Percentiles rank a stretch among this genome's conserved stretches.
phyloP scores from a whole-genome alignment of 2,329 filamentous ascomycete species.

The Colletotrichum sp. region DNA sequence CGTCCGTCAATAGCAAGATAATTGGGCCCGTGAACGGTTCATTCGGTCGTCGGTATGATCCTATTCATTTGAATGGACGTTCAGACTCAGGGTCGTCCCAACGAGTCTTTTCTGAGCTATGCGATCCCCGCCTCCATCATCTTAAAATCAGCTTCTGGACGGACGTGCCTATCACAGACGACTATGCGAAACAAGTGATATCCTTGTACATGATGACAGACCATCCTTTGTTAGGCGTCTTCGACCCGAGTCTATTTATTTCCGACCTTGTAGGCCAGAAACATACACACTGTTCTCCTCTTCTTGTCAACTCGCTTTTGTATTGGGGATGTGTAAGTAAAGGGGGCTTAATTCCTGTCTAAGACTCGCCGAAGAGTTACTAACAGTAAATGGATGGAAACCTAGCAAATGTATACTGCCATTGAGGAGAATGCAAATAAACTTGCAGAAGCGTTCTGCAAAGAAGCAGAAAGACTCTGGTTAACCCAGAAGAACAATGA shows the following conservation, averaged over 20 bases:
- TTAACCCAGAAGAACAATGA: conserved; percentile 18
- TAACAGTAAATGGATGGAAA: neutral
- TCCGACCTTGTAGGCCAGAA: conserved; percentile 30
- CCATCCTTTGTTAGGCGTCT: conserved; percentile 40
- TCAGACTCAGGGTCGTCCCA: neutral
- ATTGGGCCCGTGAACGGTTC: neutral
- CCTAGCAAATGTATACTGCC: conserved; percentile 39
- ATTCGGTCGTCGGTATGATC: neutral
- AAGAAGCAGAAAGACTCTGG: conserved; percentile 32
- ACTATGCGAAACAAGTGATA: conserved; percentile 35
- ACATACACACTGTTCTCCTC: conserved; percentile 32
- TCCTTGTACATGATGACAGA: conserved; percentile 42
- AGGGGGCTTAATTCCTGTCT: neutral
- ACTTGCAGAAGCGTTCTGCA: conserved; percentile 25
- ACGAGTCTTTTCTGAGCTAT: conserved; percentile 14
- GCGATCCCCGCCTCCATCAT: conserved; percentile 30
- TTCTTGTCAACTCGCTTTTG: conserved; percentile 39
- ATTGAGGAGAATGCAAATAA: conserved; percentile 27
- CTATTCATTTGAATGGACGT: neutral
- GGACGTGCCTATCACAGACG: conserved; percentile 30
- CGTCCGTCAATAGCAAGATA: neutral
- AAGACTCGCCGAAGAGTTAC: neutral
- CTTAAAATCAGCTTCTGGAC: conserved; percentile 39
- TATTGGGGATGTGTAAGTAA: conserved; percentile 38
- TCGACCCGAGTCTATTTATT: conserved; percentile 38